Base-by-base conservation (phyloP, 2,329 filamentous ascomycete species). In the Xylaria sp. region DNA sequence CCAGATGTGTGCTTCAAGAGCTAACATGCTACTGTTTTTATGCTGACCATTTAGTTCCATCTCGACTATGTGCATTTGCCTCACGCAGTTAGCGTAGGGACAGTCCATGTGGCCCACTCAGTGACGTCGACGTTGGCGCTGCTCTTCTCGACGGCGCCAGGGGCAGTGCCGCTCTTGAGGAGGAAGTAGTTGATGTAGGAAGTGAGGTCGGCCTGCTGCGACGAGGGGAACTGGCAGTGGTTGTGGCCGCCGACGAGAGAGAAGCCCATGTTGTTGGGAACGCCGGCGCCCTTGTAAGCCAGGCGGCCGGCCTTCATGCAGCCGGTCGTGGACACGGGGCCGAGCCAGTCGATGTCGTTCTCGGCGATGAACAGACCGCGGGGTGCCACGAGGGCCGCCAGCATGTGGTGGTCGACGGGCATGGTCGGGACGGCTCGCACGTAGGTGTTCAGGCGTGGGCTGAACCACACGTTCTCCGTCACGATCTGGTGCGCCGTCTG, bases 401-500 rank as follows among this genome's bases (percentile, higher is more conserved):
- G 81, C 76, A 86, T 79, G 78, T 89, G 87, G 78, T 89, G 87
- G 76, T 89, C 87, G 71, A 84, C 83, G 63, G 87, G 86, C 44
- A 88, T 80, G 23, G 77, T 80, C 60, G 74, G 80, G 23, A 84
- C 82, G 69, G 81, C 80, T 68, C 79, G 81, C 59, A 82, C 82
- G 78, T 86, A 88, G 5, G 77, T 67, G 77, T 89, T 83, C 76
- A 90, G 87, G 58, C 80, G 79, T 38, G 80, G 80, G 63, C 85
- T 87, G 82, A 90, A 89, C 88, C 88, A 90, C 23, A 88, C 86
- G 73, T 90, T 89, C 80, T 90, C 88, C 40, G 79, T 80, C 4
- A 89, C 81, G 71, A 90, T 89, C 79, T 90, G 80, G 33, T 80
- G 76, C 0, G 87, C 85, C 0, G 87, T 89, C 79, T 90, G 88